A percentile compares a stretch with the other conserved stretches of the same genome.
These are phyloP conservation scores for Pleurotus giganteus DNA, from an alignment of 768 basidiomycete genomes.

Conservation along the genomic window DNA sequence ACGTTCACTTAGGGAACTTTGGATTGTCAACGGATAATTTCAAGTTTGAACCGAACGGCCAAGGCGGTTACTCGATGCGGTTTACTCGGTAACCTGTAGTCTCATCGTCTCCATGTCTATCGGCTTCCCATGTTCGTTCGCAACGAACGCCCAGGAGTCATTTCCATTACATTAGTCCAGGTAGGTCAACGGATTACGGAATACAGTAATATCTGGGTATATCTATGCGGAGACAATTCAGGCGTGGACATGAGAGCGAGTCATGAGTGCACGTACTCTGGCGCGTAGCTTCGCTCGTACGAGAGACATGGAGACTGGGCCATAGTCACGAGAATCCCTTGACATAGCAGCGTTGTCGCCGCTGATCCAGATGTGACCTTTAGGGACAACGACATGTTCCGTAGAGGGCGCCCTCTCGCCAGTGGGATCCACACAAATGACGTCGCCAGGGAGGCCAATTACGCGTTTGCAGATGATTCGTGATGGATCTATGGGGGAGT, in stretches of 20 bases:
- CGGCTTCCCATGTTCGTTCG: neutral
- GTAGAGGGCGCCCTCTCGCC: conserved; percentile 58
- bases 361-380: conserved; percentile 85
- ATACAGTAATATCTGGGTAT: conserved; percentile 44
- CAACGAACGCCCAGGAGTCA: neutral
- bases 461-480: conserved; percentile 85
- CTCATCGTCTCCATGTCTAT: no score
- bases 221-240: conserved; percentile 28
- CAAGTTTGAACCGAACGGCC: conserved; percentile 90
- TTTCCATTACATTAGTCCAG: conserved; percentile 25
- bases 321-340: conserved; percentile 89
- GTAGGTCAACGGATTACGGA: conserved; percentile 40
- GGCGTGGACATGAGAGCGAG: conserved; percentile 5
- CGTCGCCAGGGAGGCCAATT: conserved; percentile 86
- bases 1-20: conserved; percentile 66
- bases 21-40: conserved; percentile 96
- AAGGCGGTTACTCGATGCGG: conserved; percentile 95
- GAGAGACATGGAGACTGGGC: conserved; percentile 82
- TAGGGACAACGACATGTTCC: conserved; percentile 77
- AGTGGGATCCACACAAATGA: conserved; percentile 86
- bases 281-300: conserved; percentile 67
- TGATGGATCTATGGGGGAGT: conserved; percentile 66
- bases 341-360: conserved; percentile 88
- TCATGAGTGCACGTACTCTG: conserved; percentile 43
- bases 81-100: conserved; percentile 63